Evolutionary conservation across 257 asterid genomes (phyloP).

Genomic region (Fraxinus anomala): DNA sequence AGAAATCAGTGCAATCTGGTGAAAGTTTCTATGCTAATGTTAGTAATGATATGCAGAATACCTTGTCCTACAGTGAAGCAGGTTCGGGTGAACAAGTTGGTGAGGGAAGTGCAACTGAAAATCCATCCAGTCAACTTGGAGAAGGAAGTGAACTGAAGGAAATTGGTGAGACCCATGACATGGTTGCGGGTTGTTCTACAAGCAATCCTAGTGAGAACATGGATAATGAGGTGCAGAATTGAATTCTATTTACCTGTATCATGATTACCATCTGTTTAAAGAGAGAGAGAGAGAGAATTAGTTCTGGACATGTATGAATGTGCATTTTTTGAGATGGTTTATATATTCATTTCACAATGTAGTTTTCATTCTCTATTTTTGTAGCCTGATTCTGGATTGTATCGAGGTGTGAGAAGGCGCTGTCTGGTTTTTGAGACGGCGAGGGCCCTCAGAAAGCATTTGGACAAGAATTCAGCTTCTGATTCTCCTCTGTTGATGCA

Average conservation of each 20-base stretch:
- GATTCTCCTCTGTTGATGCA: conserved; percentile 42
- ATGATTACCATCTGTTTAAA: not conserved
- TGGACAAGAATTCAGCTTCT: conserved; percentile 47
- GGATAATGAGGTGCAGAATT: conserved; percentile 61
- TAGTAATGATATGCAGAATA: conserved; percentile 38
- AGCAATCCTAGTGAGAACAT: conserved; percentile 38
- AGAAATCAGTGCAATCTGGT: conserved; percentile 47
- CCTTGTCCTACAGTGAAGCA: conserved; percentile 30
- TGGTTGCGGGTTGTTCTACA: conserved; percentile 36
- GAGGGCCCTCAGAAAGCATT: conserved; percentile 53
- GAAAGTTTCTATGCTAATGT: conserved; percentile 40
- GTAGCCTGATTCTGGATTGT: conserved; percentile 57
- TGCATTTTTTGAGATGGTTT: conserved; percentile 14
- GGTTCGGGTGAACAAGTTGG: conserved; percentile 40
- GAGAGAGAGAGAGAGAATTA: not conserved
- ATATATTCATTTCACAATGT: not conserved
- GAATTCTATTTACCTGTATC: not conserved
- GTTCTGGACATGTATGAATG: not conserved
- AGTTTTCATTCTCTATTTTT: conserved; percentile 20
- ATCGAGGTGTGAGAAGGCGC: conserved; percentile 84
- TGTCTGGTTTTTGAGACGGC: conserved; percentile 71
- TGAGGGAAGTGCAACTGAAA: conserved; percentile 38
- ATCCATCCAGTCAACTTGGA: conserved; percentile 49
- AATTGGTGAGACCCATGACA: conserved; percentile 34
- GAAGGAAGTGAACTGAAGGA: conserved; percentile 41